Evolutionary conservation across 2,329 filamentous ascomycete genomes (phyloP).

Genomic region (Amauroascus niger): DNA sequence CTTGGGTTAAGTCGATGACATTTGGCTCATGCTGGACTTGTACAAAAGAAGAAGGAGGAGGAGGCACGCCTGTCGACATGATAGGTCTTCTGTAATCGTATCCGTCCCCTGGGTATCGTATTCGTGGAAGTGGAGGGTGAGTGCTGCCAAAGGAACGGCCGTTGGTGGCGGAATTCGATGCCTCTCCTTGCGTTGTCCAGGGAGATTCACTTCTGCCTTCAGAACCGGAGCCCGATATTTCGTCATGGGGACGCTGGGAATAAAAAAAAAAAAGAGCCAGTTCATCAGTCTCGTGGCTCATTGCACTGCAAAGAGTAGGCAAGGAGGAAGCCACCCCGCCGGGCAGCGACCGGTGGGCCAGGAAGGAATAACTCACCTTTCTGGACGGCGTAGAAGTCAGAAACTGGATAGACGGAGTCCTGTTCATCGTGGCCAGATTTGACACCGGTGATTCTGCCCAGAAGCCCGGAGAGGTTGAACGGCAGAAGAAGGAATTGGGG

Average conservation of each 20-base stretch:
- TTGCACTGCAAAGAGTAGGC: background rate
- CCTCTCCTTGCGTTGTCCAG: constrained; percentile 17
- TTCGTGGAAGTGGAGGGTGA: constrained; percentile 25
- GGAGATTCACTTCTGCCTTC: constrained; percentile 21
- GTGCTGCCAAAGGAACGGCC: background rate
- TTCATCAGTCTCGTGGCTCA: constrained; percentile 15
- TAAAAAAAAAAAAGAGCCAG: constrained; percentile 15
- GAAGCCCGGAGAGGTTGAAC: background rate
- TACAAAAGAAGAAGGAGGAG: constrained; percentile 15
- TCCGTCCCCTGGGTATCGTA: constrained; percentile 44
- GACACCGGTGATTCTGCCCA: background rate
- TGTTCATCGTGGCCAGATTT: constrained; percentile 25
- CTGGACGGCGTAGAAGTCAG: constrained; percentile 28
- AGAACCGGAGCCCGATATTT: constrained; percentile 29
- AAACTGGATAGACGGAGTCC: constrained; percentile 30
- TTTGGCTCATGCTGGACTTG: constrained; percentile 20
- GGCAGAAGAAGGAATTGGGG: background rate
- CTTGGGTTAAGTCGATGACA: constrained; percentile 41
- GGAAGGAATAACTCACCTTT: constrained; percentile 26
- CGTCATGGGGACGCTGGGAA: constrained; percentile 27
- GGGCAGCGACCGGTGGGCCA: background rate
- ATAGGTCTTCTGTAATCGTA: constrained; percentile 46
- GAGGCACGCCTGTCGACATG: constrained; percentile 32
- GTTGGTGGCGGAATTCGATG: constrained; percentile 10
- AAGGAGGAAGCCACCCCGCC: background rate